Base-by-base conservation (phyloP, 2,329 filamentous ascomycete species). In the Simplicillium sp. region DNA sequence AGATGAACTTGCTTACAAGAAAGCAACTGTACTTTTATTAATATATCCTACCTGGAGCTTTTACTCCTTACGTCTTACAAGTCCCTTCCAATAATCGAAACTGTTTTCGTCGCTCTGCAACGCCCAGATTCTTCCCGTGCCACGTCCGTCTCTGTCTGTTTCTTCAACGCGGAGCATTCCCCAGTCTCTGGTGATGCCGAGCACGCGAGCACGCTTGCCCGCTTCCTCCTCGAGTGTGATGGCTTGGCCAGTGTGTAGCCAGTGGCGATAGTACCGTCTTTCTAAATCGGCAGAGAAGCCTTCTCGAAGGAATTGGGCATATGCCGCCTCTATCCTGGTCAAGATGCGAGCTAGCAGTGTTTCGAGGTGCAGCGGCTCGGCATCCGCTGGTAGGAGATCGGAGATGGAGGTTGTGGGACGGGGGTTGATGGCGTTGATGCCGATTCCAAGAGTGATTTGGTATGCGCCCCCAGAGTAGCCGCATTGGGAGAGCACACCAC, bases 91-190 rank as follows among this genome's bases (percentile, higher is more conserved):
- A 60, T 95, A 98, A 63, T 98, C 92, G 67, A 98, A 98, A 60
- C 89, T 96, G 56, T 98, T 98, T 58, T 89, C 87, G 60, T 98
- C 92, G 59, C 88, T 96, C 68, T 96, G 89, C 62, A 98, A 63
- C 51, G 83, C 78, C 75, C 84, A 90, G 38, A 83, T 68, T 61
- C 75, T 84, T 0, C 90, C 89, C 1, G 86, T 95, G 2, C 72
- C 67, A 40, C 80, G 69, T 47, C 87, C 87, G 44, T 83, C 75
- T 58, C 70, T 75, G 3, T 80, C 82, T 40, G 94, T 61, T 68
- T 97, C 89, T 60, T 96, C 86, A 0, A 82, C 92, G 48, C 82
- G 72, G 48, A 98, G 56, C 59, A 97, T 67, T 0, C 92, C 92
- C 81, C 87, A 96, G 58, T 97, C 87, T n/a, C 74, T 67, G 5